Percentiles rank a stretch among this genome's conserved stretches.
Evolutionary conservation across 108 stramenopile species (phyloP).

Genomic region (Fragilaria radians): DNA sequence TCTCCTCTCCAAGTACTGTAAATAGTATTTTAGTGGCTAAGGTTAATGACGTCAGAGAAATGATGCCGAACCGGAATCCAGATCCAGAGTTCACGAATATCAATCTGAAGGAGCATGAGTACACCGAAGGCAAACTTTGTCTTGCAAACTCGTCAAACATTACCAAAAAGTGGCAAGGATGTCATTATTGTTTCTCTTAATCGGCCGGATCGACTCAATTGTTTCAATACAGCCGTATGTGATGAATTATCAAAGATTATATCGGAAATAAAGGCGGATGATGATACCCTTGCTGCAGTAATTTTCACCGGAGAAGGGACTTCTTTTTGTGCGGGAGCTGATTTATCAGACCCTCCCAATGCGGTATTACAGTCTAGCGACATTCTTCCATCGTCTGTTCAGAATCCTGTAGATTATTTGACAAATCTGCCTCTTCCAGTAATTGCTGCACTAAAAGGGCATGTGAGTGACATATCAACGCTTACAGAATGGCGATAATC

Average conservation of each 20-base stretch:
- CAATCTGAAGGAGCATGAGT: neutral
- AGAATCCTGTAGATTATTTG: conserved; percentile 49
- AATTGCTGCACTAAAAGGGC: conserved; percentile 37
- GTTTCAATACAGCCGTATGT: conserved; percentile 37
- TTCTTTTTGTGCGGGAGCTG: conserved; percentile 48
- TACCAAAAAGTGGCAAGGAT: conserved; percentile 19
- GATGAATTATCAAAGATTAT: conserved; percentile 20
- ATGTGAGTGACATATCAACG: too few species aligned
- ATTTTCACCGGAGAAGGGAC: conserved; percentile 38
- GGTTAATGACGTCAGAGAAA: too few species aligned
- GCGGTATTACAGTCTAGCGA: conserved; percentile 38
- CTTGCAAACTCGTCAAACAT: conserved; percentile 14
- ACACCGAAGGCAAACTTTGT: conserved; percentile 7
- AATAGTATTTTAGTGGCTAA: too few species aligned
- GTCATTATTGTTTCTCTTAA: conserved; percentile 35
- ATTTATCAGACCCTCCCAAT: conserved; percentile 39
- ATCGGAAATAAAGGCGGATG: conserved; percentile 20
- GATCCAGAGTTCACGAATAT: neutral
- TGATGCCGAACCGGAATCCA: too few species aligned
- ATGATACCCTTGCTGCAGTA: conserved; percentile 23
- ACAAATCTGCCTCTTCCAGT: conserved; percentile 22
- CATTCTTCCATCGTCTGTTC: conserved; percentile 21
- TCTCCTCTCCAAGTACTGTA: neutral
- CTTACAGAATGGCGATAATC: too few species aligned
- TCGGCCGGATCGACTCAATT: conserved; percentile 38